Percentiles rank a stretch among this genome's conserved stretches.
These are phyloP conservation scores for Camellia oleifera DNA, from an alignment of 179 eudicot genomes.

Conservation along the genomic window DNA sequence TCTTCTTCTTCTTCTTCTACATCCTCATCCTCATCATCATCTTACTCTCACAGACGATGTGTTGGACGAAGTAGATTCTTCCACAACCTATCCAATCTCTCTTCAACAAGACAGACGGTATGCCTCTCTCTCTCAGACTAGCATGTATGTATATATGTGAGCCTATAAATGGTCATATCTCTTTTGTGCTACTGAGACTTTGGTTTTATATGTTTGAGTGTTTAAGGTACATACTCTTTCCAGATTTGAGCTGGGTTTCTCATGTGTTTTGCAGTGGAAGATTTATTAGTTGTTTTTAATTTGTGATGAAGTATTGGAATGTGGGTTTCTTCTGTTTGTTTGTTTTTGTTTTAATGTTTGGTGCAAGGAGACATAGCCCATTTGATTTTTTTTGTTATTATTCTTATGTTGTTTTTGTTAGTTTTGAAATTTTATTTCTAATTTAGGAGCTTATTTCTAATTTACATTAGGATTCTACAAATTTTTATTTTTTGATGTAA, in stretches of 20 bases:
- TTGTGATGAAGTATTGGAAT: not conserved
- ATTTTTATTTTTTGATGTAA: not conserved
- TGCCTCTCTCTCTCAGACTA: not conserved
- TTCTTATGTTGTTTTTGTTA: not conserved
- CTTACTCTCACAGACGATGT: not conserved
- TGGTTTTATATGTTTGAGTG: not conserved
- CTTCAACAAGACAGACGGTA: slow-evolving; percentile 15
- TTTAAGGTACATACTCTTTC: not conserved
- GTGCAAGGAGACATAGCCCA: not conserved
- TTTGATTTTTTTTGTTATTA: not conserved
- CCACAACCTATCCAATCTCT: slow-evolving; percentile 11
- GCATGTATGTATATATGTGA: not conserved
- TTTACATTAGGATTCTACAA: not conserved
- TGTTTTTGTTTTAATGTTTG: not conserved
- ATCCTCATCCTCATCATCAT: slow-evolving; percentile 1
- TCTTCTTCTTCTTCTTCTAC: not conserved
- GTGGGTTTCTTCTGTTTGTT: not conserved
- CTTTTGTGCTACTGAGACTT: not conserved
- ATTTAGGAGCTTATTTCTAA: not conserved
- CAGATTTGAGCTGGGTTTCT: slow-evolving; percentile 2
- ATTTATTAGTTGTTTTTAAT: not conserved
- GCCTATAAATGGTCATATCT: not conserved
- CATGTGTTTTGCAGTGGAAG: not conserved
- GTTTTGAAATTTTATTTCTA: not conserved
- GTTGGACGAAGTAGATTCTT: slow-evolving; percentile 3